These are phyloP conservation scores for Plasmopara viticola DNA, from an alignment of 352 stramenopile species.

Conservation along the genomic window DNA sequence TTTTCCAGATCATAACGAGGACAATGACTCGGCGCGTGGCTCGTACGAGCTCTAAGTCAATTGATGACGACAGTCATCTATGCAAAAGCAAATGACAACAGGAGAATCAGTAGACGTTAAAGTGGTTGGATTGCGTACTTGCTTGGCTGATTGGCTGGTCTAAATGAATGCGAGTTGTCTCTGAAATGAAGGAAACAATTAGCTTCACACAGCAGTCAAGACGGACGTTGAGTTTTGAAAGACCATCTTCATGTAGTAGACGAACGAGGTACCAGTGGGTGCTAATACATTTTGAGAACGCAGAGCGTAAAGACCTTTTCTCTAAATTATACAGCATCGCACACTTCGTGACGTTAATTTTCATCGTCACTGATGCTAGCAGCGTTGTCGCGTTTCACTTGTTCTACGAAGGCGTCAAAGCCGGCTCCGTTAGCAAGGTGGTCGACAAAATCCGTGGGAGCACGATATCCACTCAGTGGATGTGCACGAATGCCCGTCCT, in stretches of 20 bases:
- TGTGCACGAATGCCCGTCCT: slow-evolving; percentile 55
- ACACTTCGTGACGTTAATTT: slow-evolving; percentile 18
- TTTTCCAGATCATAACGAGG: slow-evolving; percentile 67
- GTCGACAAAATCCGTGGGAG: slow-evolving; percentile 78
- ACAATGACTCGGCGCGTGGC: slow-evolving; percentile 57
- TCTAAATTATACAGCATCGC: slow-evolving; percentile 21
- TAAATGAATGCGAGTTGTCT: slow-evolving; percentile 17
- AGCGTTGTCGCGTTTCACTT: slow-evolving; percentile 76
- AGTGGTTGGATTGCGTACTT: slow-evolving; percentile 26
- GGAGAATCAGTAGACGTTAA: slow-evolving; percentile 15
- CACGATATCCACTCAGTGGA: slow-evolving; percentile 69
- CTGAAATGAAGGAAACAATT: slow-evolving; percentile 18
- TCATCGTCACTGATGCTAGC: slow-evolving; percentile 18
- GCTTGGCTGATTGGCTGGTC: slow-evolving; percentile 15
- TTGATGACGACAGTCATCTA: slow-evolving; percentile 15
- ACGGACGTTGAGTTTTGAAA: slow-evolving; percentile 28
- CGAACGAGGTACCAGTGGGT: slow-evolving; percentile 4
- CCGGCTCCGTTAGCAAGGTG: slow-evolving; percentile 60
- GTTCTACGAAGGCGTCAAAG: slow-evolving; percentile 78
- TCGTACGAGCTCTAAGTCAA: slow-evolving; percentile 70
- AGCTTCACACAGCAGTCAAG: slow-evolving; percentile 10
- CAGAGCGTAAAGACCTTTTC: slow-evolving; percentile 13
- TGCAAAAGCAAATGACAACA: slow-evolving; percentile 13
- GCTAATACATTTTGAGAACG: slow-evolving; percentile 11
- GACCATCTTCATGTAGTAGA: slow-evolving; percentile 22